Base-by-base conservation (phyloP, 345 rosid genomes). In the Linum lewisii region DNA sequence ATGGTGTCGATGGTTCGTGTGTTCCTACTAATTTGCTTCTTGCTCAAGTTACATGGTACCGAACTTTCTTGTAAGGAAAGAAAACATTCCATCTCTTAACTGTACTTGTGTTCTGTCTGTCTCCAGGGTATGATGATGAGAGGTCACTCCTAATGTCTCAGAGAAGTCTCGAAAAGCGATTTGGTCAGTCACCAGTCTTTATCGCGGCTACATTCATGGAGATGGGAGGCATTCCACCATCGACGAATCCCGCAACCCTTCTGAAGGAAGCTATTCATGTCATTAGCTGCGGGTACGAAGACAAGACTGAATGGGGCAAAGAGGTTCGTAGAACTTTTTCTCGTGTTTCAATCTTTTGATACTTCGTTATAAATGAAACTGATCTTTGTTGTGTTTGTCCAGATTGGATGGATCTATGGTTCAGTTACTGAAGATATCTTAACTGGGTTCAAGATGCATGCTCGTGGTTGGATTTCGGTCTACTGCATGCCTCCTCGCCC, bases 331-430 rank as follows among this genome's bases (percentile, higher is more conserved):
- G 34, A 4, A 29, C 34, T 29, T 29, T 29, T 29, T 29, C 34
- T 29, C 34, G 34, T 29, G 34, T 29, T n/a, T 3, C 34, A 8
- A 29, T 29, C 34, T 29, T 29, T 29, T 29, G n/a, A n/a, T n/a
- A n/a, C n/a, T n/a, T n/a, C n/a, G n/a, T n/a, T n/a, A n/a, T n/a
- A n/a, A n/a, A n/a, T n/a, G n/a, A n/a, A n/a, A n/a, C n/a, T 29
- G 34, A 29, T 29, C 34, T 4, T 64, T 14, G 34, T 29, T 26
- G 32, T 64, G 11, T 55, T 47, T 53, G 2, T 20, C 38, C 79
- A 94, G 99, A 87, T 90, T 73, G 99, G 99, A 61, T 94, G 97
- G 97, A 93, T 93, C 69, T 93, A 93, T 60, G 99, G 99, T 68
- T 93, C 99, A 4, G 99, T 93, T 58, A 93, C 99, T 8, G 99